A percentile compares a stretch with the other conserved stretches of the same genome.
Evolutionary conservation across 306 rosid genomes (phyloP).

Genomic region (Sophora flavescens): DNA sequence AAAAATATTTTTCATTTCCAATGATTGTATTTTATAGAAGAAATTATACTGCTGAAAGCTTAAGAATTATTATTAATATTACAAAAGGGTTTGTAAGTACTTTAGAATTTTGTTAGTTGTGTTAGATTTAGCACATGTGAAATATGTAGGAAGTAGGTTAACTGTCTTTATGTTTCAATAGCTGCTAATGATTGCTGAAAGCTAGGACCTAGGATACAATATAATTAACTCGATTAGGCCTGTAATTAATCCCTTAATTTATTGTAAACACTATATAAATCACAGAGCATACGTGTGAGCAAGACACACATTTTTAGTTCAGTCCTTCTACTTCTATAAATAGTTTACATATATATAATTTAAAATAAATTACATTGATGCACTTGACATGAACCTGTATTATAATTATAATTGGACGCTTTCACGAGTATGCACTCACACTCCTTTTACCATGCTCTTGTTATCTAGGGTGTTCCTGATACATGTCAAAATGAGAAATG

Average conservation of each 20-base stretch:
- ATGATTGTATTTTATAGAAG: background rate
- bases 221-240: too few relatives aligned
- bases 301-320: background rate
- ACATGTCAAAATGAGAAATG: too few relatives aligned
- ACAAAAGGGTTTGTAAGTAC: background rate
- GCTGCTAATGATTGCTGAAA: too few relatives aligned
- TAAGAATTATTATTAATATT: background rate
- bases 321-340: constrained; percentile 7
- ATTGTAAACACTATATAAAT: too few relatives aligned
- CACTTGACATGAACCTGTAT: background rate
- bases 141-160: too few relatives aligned
- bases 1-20: too few relatives aligned
- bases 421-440: background rate
- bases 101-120: background rate
- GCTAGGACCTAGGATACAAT: too few relatives aligned
- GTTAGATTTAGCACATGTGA: too few relatives aligned
- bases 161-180: too few relatives aligned
- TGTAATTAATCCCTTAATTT: too few relatives aligned
- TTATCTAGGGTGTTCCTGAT: too few relatives aligned
- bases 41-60: constrained; percentile 11
- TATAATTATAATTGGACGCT: background rate
- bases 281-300: too few relatives aligned
- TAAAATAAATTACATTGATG: constrained; percentile 14
- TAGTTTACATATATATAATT: background rate
- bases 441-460: background rate